Percentiles rank a stretch among this genome's conserved stretches.
Conservation (phyloP, 78 protist genomes). For the Tieghemostelium lacteum region DNA sequence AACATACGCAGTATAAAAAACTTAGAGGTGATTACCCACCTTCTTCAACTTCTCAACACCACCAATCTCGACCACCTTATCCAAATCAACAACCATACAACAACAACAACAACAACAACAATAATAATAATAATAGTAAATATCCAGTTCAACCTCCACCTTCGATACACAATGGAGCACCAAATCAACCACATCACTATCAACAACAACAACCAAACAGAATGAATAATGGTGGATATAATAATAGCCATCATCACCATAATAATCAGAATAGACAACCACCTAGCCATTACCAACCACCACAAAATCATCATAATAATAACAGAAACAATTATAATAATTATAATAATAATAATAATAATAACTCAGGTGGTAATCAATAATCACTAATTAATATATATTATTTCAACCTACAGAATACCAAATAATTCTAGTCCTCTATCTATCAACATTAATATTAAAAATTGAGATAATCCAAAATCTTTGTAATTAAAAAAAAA, state of each 20-base stretch:
- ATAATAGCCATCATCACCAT: neutral
- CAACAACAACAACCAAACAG: conserved; percentile 1
- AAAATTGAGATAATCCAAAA: too few species aligned
- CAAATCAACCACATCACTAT: neutral
- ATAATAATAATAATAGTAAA: neutral
- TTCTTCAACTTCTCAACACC: neutral
- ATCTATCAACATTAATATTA: too few species aligned
- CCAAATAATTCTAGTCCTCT: too few species aligned
- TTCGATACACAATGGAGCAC: neutral
- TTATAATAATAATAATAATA: neutral
- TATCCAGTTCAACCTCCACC: neutral
- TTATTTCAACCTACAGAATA: too few species aligned
- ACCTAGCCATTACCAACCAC: neutral
- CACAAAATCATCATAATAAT: neutral
- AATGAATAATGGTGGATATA: neutral
- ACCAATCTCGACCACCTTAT: neutral
- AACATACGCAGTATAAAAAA: neutral
- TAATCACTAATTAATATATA: too few species aligned
- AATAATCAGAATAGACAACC: neutral
- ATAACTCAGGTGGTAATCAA: neutral
- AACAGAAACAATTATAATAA: neutral
- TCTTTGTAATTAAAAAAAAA: too few species aligned
- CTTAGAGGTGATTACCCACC: neutral
- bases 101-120: neutral
- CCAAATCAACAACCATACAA: neutral